A percentile compares a stretch with the other conserved stretches of the same genome.
phyloP scores from a whole-genome alignment of 345 rosid genomes.

The Odontarrhena argentea region DNA sequence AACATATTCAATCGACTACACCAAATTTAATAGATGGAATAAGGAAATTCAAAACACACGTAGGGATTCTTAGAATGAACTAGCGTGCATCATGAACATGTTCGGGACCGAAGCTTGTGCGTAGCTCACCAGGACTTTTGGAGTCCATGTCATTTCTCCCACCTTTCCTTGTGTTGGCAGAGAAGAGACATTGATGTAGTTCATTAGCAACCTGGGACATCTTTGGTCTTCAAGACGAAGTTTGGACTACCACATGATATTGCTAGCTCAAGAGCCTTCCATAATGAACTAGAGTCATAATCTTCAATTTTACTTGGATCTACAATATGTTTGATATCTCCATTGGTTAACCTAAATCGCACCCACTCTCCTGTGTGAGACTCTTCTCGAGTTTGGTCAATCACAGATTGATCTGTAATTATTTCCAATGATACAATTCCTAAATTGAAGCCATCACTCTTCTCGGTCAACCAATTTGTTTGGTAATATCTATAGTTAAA shows the following conservation, averaged over 20 bases:
- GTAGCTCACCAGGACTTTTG: neutral
- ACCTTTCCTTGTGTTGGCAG: neutral
- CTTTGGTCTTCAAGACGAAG: conserved; percentile 37
- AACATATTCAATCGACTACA: neutral
- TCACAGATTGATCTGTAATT: conserved; percentile 41
- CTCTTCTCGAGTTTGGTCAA: conserved; percentile 17
- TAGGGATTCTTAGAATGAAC: neutral
- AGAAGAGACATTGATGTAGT: conserved; percentile 30
- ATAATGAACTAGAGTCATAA: conserved; percentile 33
- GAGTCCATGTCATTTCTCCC: neutral
- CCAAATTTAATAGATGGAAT: too few species aligned
- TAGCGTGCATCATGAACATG: neutral
- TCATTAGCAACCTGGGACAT: conserved; percentile 41
- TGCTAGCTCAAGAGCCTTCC: conserved; percentile 49
- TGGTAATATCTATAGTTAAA: conserved; percentile 10
- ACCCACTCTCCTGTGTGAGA: conserved; percentile 42
- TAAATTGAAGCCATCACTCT: conserved; percentile 50
- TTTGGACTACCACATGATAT: conserved; percentile 37
- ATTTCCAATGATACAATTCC: conserved; percentile 46
- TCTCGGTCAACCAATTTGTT: conserved; percentile 38
- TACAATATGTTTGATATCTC: conserved; percentile 42
- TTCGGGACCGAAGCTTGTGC: neutral
- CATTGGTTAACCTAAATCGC: conserved; percentile 26
- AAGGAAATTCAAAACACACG: neutral
- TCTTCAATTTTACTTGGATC: conserved; percentile 46